Base-by-base conservation (phyloP, 345 rosid species). In the Ceriops decandra region DNA sequence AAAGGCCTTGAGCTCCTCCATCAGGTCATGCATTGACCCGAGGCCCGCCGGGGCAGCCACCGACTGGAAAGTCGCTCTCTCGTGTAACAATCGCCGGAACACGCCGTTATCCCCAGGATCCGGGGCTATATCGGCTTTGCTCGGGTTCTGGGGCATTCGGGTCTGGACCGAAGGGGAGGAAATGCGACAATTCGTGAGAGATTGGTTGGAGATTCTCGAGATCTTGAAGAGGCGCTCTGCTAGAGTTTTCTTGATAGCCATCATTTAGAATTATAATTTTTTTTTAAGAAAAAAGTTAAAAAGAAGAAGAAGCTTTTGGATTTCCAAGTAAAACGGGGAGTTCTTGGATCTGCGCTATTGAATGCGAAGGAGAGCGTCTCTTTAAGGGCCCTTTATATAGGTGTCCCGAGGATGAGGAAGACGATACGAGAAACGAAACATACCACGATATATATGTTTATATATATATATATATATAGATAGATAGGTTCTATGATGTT, bases 191-290 rank as follows among this genome's bases (percentile, higher is more conserved):
- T 72, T 76, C 1, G 78, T 63, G 6, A 86, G 61, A 52, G 84
- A 69, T 60, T 76, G 85, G 35, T 73, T 58, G 3, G 86, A 80
- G 24, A 78, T 57, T 73, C 79, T 91, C 57, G 93, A 77, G 32
- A 89, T 70, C 70, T 77, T 83, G 60, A 91, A 76, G 73, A 90
- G 79, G 46, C 84, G 85, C 73, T 82, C 84, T 27, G 89, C 90
- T 28, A 91, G 61, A 17, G 85, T 61, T 83, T 81, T 89, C 84
- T 79, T 91, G 59, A 85, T 78, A 75, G 91, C 83, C 99, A 95
- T 95, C 26, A 13, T 60, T 33, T 13, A 33, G 46, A 52, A 19
- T 26, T 17, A 33, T 6, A 33, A 33, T 10, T 27, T 11, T 28
- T 1, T 33, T 11, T 28, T 1, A 64, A 36, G 32, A 21, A 22